These are phyloP conservation scores for Lindgomyces ingoldianus DNA, from an alignment of 495 filamentous ascomycete genomes.

Conservation along the genomic window DNA sequence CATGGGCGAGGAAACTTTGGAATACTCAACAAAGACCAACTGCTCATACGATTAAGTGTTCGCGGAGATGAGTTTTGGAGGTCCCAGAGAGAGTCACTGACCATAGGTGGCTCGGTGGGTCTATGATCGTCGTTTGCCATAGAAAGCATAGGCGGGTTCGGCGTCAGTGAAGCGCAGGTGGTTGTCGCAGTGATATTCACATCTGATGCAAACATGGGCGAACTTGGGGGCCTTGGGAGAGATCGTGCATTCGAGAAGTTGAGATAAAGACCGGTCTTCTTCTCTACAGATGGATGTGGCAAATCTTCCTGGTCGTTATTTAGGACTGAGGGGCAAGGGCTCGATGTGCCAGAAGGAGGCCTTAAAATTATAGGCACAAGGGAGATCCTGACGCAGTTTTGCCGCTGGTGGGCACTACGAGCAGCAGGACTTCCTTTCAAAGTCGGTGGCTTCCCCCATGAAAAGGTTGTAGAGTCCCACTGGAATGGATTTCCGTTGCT, in stretches of 20 bases:
- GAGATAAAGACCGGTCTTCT: slow-evolving; percentile 8
- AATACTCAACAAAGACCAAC: slow-evolving; percentile 35
- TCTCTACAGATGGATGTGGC: slow-evolving; percentile 10
- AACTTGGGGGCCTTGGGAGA: slow-evolving; percentile 35
- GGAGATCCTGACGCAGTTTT: slow-evolving; percentile 35
- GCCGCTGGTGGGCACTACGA: slow-evolving; percentile 31
- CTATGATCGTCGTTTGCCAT: slow-evolving; percentile 19
- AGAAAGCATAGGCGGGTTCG: slow-evolving; percentile 40
- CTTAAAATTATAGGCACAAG: slow-evolving; percentile 42
- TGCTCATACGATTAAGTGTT: slow-evolving; percentile 15
- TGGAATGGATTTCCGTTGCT: slow-evolving; percentile 39
- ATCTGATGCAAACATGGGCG: slow-evolving; percentile 35
- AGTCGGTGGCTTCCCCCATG: slow-evolving; percentile 32
- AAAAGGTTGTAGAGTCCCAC: slow-evolving; percentile 30
- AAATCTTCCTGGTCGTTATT: slow-evolving; percentile 41
- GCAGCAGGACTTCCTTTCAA: slow-evolving; percentile 36
- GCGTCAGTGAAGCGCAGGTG: slow-evolving; percentile 38
- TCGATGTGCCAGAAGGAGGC: slow-evolving; percentile 38
- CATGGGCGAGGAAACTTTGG: slow-evolving; percentile 40
- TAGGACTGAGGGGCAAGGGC: slow-evolving; percentile 38
- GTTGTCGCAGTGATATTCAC: slow-evolving; percentile 32
- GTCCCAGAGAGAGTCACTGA: neutral
- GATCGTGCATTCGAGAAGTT: slow-evolving; percentile 27
- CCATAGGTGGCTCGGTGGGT: neutral
- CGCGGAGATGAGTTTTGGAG: neutral